Conservation (phyloP, 352 stramenopile species). For the Globisporangium cylindrosporum region DNA sequence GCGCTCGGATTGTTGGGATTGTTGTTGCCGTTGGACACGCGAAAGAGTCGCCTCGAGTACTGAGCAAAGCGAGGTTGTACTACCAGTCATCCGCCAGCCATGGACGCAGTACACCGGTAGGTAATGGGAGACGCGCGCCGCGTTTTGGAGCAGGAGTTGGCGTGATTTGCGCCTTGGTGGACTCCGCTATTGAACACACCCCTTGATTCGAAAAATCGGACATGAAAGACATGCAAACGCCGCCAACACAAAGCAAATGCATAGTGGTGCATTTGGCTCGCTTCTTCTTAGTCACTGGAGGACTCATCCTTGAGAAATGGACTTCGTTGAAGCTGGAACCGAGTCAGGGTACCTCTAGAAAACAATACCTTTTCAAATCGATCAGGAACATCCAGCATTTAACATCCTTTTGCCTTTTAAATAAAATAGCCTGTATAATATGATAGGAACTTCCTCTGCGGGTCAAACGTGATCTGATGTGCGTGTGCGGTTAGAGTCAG, state of each 20-base stretch:
- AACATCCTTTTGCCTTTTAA: neutral
- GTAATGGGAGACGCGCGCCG: neutral
- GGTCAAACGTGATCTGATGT: slow-evolving; percentile 1
- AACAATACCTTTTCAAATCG: neutral
- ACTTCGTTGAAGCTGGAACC: slow-evolving; percentile 1
- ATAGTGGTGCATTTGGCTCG: neutral
- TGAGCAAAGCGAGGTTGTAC: neutral
- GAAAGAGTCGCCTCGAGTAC: neutral
- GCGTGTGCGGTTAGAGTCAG: neutral
- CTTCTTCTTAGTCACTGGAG: neutral
- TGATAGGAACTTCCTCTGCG: neutral
- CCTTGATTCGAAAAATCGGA: neutral
- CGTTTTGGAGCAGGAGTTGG: neutral
- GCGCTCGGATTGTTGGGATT: neutral
- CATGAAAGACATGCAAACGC: neutral
- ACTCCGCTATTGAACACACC: neutral
- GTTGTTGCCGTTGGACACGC: neutral
- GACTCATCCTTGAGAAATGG: neutral
- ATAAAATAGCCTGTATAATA: neutral
- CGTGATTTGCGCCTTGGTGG: slow-evolving; percentile 2
- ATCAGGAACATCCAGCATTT: neutral
- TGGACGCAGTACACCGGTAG: neutral
- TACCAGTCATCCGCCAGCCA: neutral
- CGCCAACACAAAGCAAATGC: neutral
- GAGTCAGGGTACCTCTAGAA: neutral